Base-by-base conservation (phyloP, 192 early-diverging fungal genomes). In the Umbelopsis isabellina region DNA sequence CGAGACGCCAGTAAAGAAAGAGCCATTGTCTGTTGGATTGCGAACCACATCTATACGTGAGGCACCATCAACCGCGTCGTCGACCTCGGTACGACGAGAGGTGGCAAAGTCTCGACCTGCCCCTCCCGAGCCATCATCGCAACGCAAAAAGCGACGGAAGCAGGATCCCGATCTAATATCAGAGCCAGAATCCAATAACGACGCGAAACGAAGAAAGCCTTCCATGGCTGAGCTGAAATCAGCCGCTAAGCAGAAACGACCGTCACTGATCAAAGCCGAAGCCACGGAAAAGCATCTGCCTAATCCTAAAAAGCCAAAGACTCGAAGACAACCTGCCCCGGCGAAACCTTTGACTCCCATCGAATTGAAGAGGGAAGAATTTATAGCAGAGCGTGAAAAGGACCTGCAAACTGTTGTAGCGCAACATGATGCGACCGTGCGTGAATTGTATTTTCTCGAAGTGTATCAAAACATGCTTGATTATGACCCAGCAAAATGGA, bases 361-460 rank as follows among this genome's bases (percentile, higher is more conserved):
- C 22, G 86, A 89, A 12, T 61, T 58, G 20, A 47, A 72, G 46
- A 70, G 79, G 53, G 73, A 72, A 50, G 68, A 67, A 20, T 72
- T 65, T 18, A 72, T 84, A 16, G 53, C 30, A 6, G 79, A 85
- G 30, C 70, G 82, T 68, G 78, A 79, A 52, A 55, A 49, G 20
- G 68, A 84, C 18, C 71, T 91, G 23, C 80, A 82, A 25, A 61
- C 71, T 22, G 74, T 87, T 30, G 72, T 87, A 49, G 80, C 85
- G 44, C 71, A 72, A 44, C 85, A 89, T 67, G 87, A 89, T 46
- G 70, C 72, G 30, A 44, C 78, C n/a, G 76, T 83, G n/a, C 75
- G 84, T 33, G 87, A 91, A 72, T 67, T 88, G 10, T 88, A 83
- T 47, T 84, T 86, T 72, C 67, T 89, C 46, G 88, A 89, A 71